These are phyloP conservation scores for Globisporangium parvum DNA, from an alignment of 352 stramenopile genomes.

Conservation along the genomic window DNA sequence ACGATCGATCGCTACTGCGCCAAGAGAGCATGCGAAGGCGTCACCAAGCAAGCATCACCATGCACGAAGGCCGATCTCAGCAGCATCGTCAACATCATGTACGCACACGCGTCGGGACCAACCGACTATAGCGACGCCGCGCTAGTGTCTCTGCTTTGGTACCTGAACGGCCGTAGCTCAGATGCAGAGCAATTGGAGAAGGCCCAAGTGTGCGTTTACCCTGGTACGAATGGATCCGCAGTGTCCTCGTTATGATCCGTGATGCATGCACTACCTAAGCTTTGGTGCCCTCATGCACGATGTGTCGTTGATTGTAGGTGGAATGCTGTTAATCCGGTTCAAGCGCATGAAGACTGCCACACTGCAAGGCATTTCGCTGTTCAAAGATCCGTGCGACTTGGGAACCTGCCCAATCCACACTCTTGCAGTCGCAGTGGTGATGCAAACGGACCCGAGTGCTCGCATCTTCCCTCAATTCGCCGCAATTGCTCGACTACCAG, in stretches of 20 bases:
- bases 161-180: constrained; percentile 3
- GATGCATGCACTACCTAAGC: neutral
- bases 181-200: constrained; percentile 16
- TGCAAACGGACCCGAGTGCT: constrained; percentile 1
- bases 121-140: constrained; percentile 1
- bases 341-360: constrained; percentile 12
- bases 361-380: constrained; percentile 12
- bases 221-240: neutral
- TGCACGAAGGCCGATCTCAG: neutral
- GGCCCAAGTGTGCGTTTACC: constrained; percentile 13
- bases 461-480: constrained; percentile 14
- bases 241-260: neutral
- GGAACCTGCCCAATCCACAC: constrained; percentile 12
- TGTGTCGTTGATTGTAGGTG: constrained; percentile 1
- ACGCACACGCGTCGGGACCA: neutral
- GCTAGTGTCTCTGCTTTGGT: neutral
- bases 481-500: neutral
- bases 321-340: constrained; percentile 12
- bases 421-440: constrained; percentile 7
- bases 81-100: neutral
- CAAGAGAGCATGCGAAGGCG: neutral
- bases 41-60: neutral
- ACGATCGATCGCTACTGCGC: constrained; percentile 1
- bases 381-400: constrained; percentile 9
- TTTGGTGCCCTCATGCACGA: neutral